Conservation (phyloP, 2,329 filamentous ascomycete genomes). For the Fusarium pseudocircinatum region DNA sequence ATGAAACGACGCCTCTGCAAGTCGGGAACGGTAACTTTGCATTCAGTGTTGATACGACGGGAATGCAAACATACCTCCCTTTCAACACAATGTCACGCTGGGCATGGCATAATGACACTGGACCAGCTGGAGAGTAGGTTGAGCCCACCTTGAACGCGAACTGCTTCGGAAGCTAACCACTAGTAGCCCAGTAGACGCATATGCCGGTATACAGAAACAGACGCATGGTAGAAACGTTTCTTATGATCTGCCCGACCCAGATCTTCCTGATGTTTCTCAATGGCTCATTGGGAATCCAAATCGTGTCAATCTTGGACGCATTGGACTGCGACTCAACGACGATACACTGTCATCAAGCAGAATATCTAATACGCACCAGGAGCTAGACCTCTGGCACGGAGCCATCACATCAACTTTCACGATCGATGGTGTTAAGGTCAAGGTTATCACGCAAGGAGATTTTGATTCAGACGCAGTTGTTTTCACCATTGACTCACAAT, state of each 20-base stretch:
- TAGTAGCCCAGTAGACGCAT: conserved; percentile 37
- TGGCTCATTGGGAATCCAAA: conserved; percentile 64
- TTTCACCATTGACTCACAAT: conserved; percentile 49
- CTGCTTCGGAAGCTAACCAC: not conserved
- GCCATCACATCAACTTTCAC: conserved; percentile 51
- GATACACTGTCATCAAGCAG: conserved; percentile 41
- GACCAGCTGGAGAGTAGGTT: conserved; percentile 48
- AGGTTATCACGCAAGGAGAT: conserved; percentile 50
- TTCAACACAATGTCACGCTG: conserved; percentile 59
- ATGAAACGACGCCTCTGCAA: conserved; percentile 59
- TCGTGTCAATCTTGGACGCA: conserved; percentile 54
- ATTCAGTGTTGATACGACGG: conserved; percentile 58
- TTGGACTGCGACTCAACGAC: conserved; percentile 51
- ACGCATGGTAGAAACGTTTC: conserved; percentile 52
- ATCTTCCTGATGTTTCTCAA: conserved; percentile 53
- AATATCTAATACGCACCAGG: conserved; percentile 46
- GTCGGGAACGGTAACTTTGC: conserved; percentile 62
- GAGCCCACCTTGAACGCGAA: rapidly evolving
- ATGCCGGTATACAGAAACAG: conserved; percentile 45
- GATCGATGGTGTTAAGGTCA: conserved; percentile 45
- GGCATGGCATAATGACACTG: conserved; percentile 61
- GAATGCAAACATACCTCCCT: conserved; percentile 55
- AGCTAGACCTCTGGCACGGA: conserved; percentile 33
- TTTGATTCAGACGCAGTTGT: conserved; percentile 51
- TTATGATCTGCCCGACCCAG: conserved; percentile 50